Conservation (phyloP, 768 basidiomycete species). For the Termitomyces sp. region DNA sequence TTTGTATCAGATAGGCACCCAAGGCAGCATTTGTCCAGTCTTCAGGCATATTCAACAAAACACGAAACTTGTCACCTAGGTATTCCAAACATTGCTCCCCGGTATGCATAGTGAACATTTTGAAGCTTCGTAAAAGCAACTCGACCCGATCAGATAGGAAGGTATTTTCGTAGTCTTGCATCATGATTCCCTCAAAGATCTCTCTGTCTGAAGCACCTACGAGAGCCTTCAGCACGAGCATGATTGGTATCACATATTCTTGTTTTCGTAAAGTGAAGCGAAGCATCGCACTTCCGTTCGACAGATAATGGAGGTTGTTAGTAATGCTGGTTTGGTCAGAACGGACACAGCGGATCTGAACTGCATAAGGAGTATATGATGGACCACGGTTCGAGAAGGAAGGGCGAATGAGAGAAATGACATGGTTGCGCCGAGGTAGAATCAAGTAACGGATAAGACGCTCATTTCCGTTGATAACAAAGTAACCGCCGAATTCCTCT, state of each 20-base stretch:
- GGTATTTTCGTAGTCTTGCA: constrained; percentile 95
- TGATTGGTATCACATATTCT: constrained; percentile 97
- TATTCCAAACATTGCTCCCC: constrained; percentile 91
- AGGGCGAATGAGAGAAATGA: constrained; percentile 86
- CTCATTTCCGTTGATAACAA: constrained; percentile 98
- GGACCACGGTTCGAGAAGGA: constrained; percentile 91
- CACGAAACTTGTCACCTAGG: constrained; percentile 93
- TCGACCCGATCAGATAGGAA: constrained; percentile 98
- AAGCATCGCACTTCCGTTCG: constrained; percentile 94
- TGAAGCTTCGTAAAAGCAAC: constrained; percentile 89
- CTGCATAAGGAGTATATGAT: constrained; percentile 90
- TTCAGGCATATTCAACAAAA: constrained; percentile 85
- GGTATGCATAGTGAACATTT: constrained; percentile 83
- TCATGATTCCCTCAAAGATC: constrained; percentile 93
- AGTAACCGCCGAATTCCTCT: constrained; percentile 98
- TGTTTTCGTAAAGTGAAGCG: constrained; percentile 97
- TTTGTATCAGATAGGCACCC: constrained; percentile 78
- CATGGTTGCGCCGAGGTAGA: constrained; percentile 92
- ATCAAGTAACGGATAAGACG: constrained; percentile 97
- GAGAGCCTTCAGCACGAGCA: constrained; percentile 92
- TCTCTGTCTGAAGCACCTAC: constrained; percentile 90
- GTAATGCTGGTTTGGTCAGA: constrained; percentile 91
- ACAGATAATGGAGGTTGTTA: constrained; percentile 96
- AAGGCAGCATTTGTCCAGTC: constrained; percentile 85
- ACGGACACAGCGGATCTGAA: constrained; percentile 92